phyloP scores from a whole-genome alignment of 495 filamentous ascomycete species.

The Cercophora samala region DNA sequence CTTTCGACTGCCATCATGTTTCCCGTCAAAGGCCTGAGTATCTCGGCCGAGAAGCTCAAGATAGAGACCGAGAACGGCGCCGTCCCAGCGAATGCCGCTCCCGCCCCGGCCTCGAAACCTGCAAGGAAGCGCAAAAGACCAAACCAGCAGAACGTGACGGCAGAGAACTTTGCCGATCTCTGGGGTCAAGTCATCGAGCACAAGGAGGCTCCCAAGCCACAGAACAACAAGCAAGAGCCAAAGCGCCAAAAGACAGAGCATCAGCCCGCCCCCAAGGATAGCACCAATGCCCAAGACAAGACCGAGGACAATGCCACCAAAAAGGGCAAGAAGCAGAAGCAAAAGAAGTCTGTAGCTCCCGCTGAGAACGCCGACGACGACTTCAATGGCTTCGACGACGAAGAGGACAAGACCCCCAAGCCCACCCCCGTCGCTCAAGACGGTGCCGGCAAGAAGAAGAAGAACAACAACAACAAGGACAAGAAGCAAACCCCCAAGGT shows the following conservation, averaged over 20 bases:
- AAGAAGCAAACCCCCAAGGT: constrained; percentile 15
- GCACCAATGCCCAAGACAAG: neutral
- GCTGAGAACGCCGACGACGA: neutral
- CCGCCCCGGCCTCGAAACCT: constrained; percentile 34
- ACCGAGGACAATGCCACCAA: constrained; percentile 30
- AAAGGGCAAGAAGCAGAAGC: constrained; percentile 38
- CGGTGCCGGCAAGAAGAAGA: neutral
- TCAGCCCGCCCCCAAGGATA: neutral
- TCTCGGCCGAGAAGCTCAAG: constrained; percentile 66
- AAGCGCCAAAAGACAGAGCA: neutral
- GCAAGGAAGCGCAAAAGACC: constrained; percentile 59
- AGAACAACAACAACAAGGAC: constrained; percentile 12
- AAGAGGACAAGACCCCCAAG: constrained; percentile 13
- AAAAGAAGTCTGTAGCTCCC: constrained; percentile 12
- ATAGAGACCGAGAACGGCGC: constrained; percentile 54
- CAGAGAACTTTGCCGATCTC: constrained; percentile 68
- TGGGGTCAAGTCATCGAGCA: constrained; percentile 79
- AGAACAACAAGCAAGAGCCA: constrained; percentile 28
- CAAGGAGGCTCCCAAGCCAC: constrained; percentile 34
- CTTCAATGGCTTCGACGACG: constrained; percentile 1
- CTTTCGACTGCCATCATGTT: constrained; percentile 62
- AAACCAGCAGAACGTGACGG: constrained; percentile 56
- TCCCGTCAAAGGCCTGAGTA: constrained; percentile 84
- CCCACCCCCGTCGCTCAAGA: constrained; percentile 1
- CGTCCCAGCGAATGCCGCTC: constrained; percentile 16